phyloP scores from a whole-genome alignment of 2,329 filamentous ascomycete genomes.

The Ascosphaera apis region DNA sequence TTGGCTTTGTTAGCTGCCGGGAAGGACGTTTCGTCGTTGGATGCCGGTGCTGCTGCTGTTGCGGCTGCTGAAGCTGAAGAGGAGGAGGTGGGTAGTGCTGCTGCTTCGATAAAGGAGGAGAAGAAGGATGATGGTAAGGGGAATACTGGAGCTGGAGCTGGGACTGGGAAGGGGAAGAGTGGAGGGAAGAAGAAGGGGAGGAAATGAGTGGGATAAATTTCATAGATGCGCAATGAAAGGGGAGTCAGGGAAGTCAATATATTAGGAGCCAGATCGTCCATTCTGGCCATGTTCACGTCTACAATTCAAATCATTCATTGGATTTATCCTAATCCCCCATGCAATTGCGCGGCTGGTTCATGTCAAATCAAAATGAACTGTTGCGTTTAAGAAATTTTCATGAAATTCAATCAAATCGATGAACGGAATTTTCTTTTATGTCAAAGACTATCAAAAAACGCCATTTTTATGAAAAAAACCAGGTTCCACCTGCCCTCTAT shows the following conservation, averaged over 20 bases:
- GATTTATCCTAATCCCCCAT: no score
- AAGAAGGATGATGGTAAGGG: conserved; percentile 45
- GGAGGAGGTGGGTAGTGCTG: conserved; percentile 8
- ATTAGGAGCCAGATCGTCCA: background rate
- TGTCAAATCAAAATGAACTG: background rate
- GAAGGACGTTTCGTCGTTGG: conserved; percentile 25
- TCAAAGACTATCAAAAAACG: background rate
- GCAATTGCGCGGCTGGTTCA: background rate
- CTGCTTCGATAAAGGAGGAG: conserved; percentile 37
- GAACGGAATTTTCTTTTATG: no score
- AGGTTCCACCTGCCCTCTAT: no score
- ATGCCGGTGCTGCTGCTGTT: conserved; percentile 16
- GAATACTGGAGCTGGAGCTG: conserved; percentile 35
- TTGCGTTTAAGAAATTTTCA: background rate
- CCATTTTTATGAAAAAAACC: no score
- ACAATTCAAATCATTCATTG: conserved; percentile 2
- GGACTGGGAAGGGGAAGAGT: conserved; percentile 48
- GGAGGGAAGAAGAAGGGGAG: conserved; percentile 48
- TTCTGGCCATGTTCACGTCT: background rate
- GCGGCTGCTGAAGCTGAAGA: conserved; percentile 18
- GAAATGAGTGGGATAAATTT: conserved; percentile 14
- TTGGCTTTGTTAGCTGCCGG: conserved; percentile 51
- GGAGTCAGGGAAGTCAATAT: background rate
- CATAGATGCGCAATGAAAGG: background rate
- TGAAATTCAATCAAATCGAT: background rate